Percentiles rank a stretch among this genome's conserved stretches.
phyloP scores from a whole-genome alignment of 179 eudicot genomes.

The Spergularia azorica region DNA sequence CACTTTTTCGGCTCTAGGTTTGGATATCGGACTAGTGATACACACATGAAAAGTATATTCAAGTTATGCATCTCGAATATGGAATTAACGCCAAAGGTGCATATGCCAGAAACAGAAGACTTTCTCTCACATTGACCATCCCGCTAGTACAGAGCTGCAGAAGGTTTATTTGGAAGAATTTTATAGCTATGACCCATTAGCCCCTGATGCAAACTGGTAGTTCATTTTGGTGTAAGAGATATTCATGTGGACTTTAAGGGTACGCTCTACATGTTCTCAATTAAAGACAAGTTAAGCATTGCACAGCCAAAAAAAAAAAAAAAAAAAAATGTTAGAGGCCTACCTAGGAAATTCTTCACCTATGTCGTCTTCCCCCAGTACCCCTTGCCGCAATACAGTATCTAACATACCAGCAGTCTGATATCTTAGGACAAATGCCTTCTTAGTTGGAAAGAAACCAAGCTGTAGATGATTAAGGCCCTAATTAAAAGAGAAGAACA shows the following conservation, averaged over 20 bases:
- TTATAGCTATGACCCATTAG: not conserved
- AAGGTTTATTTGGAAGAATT: not conserved
- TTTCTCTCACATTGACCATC: no score
- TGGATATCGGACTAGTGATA: no score
- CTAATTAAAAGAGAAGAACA: slow-evolving; percentile 29
- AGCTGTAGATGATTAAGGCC: slow-evolving; percentile 75
- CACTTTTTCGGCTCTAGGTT: no score
- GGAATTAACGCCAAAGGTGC: no score
- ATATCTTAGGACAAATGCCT: slow-evolving; percentile 87
- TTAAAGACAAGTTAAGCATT: not conserved
- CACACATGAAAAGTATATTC: no score
- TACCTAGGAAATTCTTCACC: slow-evolving; percentile 93
- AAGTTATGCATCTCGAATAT: no score
- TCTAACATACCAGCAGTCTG: slow-evolving; percentile 98
- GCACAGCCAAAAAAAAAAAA: not conserved
- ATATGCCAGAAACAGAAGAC: no score
- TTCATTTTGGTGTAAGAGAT: not conserved
- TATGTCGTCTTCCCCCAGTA: slow-evolving; percentile 93
- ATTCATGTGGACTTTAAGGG: not conserved
- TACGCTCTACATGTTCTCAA: not conserved
- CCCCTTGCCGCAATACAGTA: slow-evolving; percentile 78
- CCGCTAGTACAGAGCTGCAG: not conserved
- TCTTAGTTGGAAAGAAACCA: slow-evolving; percentile 78
- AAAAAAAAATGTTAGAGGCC: slow-evolving; percentile 9
- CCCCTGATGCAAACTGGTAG: slow-evolving; percentile 1